phyloP scores from a whole-genome alignment of 345 rosid species.

The Eucalyptus pumila region DNA sequence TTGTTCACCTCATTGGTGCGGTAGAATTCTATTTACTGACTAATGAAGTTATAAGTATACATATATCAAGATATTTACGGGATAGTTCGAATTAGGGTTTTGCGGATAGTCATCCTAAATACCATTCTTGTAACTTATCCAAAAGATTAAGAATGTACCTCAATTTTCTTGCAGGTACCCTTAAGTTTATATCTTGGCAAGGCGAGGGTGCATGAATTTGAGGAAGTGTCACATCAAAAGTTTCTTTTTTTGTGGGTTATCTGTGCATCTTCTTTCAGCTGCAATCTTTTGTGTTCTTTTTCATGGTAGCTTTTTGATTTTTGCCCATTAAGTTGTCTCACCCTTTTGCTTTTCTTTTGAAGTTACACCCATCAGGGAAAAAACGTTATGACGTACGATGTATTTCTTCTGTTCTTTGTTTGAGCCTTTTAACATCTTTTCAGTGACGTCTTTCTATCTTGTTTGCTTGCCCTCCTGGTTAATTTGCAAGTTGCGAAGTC shows the following conservation, averaged over 20 bases:
- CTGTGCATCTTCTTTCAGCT: not conserved
- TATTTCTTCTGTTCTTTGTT: not conserved
- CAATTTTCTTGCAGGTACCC: not conserved
- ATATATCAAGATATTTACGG: not conserved
- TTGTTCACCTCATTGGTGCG: not conserved
- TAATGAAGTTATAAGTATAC: not conserved
- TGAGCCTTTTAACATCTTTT: not conserved
- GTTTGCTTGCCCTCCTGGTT: not conserved
- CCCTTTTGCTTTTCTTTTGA: not conserved
- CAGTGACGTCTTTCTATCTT: not conserved
- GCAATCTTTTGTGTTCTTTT: not conserved
- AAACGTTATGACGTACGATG: not conserved
- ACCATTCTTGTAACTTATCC: not conserved
- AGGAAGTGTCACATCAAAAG: not conserved
- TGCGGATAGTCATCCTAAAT: not conserved
- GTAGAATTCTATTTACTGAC: not conserved
- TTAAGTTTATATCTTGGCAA: not conserved
- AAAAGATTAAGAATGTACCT: not conserved
- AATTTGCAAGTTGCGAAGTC: not conserved
- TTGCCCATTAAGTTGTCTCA: not conserved
- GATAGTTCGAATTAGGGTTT: not conserved
- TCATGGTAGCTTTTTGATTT: not conserved
- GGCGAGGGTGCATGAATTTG: not conserved
- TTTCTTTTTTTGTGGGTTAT: not conserved
- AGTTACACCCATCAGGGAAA: not conserved